Evolutionary conservation across 495 filamentous ascomycete genomes (phyloP), one percentile per base, ranked within the genome.

Genomic region (Pyronema domesticum): DNA sequence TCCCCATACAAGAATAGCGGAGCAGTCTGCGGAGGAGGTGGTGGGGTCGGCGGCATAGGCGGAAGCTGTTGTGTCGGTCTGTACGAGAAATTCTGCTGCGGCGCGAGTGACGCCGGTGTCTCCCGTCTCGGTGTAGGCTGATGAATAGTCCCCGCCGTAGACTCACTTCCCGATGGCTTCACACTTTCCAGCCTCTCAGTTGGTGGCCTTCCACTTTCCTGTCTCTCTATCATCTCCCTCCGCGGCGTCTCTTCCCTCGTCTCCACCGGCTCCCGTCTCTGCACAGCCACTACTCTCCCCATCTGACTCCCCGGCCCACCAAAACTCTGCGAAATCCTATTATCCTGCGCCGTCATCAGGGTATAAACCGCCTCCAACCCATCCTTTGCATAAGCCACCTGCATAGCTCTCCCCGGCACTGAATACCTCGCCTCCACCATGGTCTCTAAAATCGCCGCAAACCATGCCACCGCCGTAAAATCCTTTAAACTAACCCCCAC

Each of bases 401-500:
- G 89, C 66, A 98, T 75, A 2, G 91, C 91, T 30, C 79, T 79
- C 37, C 79, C 80, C 1, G 93, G 86, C 17, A 76, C 73, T 7
- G 86, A 93, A 62, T 91, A 96, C 46, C 70, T 71, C n/a, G 86
- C 83, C 30, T 77, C 77, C 8, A 96, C 71, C 33, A 75, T 75
- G 1, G 78, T 77, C 55, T 80, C 80, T 18, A 82, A 74, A 10
- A 81, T 79, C 46, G 85, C 83, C 9, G 91, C 93, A 69, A 96
- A 89, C 10, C 76, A 72, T 35, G 94, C 79, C 37, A 91, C 85
- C 17, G 91, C 82, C 67, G 87, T 85, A 71, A 96, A 94, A 67
- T 98, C 91, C 69, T 94, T 95, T 55, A 95, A 78, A 64, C 78
- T 85, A 61, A 96, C 88, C 52, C 83, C 81, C 55, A 95, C 81